A percentile compares a stretch with the other conserved stretches of the same genome.
Evolutionary conservation across 2,329 filamentous ascomycete genomes (phyloP).

Genomic region (Alternaria sp.): DNA sequence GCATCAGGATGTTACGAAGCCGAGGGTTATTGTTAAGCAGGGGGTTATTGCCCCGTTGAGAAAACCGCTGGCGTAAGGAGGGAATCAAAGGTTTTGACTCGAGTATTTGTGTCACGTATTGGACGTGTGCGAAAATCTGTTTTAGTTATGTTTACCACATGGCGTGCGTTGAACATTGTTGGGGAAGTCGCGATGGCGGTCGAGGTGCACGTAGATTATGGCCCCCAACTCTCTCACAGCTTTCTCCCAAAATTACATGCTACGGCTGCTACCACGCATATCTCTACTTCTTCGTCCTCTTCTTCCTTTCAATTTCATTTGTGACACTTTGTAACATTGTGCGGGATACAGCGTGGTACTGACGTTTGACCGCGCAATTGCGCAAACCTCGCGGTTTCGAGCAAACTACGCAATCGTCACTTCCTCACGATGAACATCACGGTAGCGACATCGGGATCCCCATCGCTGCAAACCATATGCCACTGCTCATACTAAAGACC

Average conservation of each 20-base stretch:
- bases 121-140: background rate
- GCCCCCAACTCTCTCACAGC: background rate
- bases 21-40: constrained; percentile 87
- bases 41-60: constrained; percentile 92
- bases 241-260: background rate
- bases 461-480: background rate
- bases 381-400: constrained; percentile 19
- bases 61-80: constrained; percentile 66
- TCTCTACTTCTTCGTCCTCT: background rate
- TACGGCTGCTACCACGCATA: background rate
- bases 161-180: background rate
- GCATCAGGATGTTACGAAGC: constrained; percentile 89
- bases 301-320: background rate
- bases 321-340: background rate
- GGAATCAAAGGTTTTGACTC: background rate
- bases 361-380: constrained; percentile 22
- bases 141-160: background rate
- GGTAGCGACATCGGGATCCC: background rate
- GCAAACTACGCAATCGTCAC: constrained; percentile 6
- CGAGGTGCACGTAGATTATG: background rate
- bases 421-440: constrained; percentile 5
- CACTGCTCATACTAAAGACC: background rate
- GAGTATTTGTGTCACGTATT: too few relatives aligned
- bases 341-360: background rate
- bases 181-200: background rate